Conservation (phyloP, 306 rosid genomes). For the Corylus avellana region DNA sequence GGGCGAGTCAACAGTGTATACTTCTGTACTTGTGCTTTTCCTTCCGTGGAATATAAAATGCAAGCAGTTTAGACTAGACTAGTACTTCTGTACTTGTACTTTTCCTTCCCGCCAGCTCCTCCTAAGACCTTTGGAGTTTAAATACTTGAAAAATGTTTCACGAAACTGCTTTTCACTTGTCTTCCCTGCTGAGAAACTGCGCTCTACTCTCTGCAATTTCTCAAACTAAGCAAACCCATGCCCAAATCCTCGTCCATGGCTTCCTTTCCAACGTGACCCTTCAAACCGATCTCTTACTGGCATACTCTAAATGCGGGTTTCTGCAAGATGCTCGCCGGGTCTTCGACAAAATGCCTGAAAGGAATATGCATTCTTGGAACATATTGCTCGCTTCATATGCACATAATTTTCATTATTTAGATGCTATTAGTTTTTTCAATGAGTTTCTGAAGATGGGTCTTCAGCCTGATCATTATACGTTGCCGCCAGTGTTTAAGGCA, state of each 20-base stretch:
- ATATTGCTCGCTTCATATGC: slow-evolving; percentile 58
- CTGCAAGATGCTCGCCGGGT: slow-evolving; percentile 48
- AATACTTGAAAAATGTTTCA: slow-evolving; percentile 22
- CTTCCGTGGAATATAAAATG: not conserved
- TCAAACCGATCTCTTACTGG: slow-evolving; percentile 61
- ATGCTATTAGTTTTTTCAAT: slow-evolving; percentile 38
- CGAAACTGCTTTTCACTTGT: slow-evolving; percentile 29
- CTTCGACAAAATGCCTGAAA: slow-evolving; percentile 53
- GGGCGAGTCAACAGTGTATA: too few species aligned
- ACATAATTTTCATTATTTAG: slow-evolving; percentile 29
- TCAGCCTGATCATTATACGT: slow-evolving; percentile 60
- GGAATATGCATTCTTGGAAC: slow-evolving; percentile 78
- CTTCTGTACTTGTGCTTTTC: too few species aligned
- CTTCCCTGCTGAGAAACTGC: slow-evolving; percentile 50
- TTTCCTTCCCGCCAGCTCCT: not conserved
- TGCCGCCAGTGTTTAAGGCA: slow-evolving; percentile 58
- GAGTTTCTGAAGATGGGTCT: slow-evolving; percentile 35
- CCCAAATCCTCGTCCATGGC: slow-evolving; percentile 53
- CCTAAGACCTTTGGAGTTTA: not conserved
- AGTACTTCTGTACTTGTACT: not conserved
- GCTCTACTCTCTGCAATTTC: slow-evolving; percentile 27
- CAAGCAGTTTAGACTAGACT: not conserved
- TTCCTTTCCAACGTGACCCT: slow-evolving; percentile 51
- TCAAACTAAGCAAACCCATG: slow-evolving; percentile 58
- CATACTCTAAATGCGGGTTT: slow-evolving; percentile 41